Evolutionary conservation across 108 stramenopile genomes (phyloP).

Genomic region (Fragilaria radians): DNA sequence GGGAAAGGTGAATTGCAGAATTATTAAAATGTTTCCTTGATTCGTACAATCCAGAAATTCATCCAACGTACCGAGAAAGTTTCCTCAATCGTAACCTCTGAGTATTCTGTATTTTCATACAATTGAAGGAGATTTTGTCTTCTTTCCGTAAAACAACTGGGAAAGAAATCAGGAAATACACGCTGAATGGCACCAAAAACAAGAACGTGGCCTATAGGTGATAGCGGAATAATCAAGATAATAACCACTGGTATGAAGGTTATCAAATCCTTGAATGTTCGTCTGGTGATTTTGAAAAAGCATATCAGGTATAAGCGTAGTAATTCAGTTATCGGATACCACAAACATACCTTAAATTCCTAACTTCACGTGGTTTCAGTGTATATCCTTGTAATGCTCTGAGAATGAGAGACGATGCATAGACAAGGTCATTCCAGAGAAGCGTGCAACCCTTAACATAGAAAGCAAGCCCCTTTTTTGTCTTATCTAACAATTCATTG

Average conservation of each 20-base stretch:
- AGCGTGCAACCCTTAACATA: conserved; percentile 78
- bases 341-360: conserved; percentile 71
- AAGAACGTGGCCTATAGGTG: conserved; percentile 93
- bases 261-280: conserved; percentile 91
- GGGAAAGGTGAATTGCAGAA: background rate
- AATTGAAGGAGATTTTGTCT: conserved; percentile 89
- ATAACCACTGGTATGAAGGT: conserved; percentile 95
- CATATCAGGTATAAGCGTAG: too few species aligned
- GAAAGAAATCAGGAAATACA: conserved; percentile 96
- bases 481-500: conserved; percentile 45
- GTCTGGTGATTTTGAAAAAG: too few species aligned
- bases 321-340: too few species aligned
- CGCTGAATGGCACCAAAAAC: conserved; percentile 96
- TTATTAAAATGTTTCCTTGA: background rate
- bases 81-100: conserved; percentile 78
- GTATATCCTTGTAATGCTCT: conserved; percentile 89
- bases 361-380: conserved; percentile 93
- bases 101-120: conserved; percentile 82
- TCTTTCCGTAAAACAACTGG: conserved; percentile 93
- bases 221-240: conserved; percentile 92
- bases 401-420: conserved; percentile 64
- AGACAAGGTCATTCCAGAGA: conserved; percentile 81
- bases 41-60: background rate
- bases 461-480: conserved; percentile 71
- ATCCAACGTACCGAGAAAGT: conserved; percentile 23